Base-by-base conservation (phyloP, 768 basidiomycete species). In the Goffeauzyma gilvescens region DNA sequence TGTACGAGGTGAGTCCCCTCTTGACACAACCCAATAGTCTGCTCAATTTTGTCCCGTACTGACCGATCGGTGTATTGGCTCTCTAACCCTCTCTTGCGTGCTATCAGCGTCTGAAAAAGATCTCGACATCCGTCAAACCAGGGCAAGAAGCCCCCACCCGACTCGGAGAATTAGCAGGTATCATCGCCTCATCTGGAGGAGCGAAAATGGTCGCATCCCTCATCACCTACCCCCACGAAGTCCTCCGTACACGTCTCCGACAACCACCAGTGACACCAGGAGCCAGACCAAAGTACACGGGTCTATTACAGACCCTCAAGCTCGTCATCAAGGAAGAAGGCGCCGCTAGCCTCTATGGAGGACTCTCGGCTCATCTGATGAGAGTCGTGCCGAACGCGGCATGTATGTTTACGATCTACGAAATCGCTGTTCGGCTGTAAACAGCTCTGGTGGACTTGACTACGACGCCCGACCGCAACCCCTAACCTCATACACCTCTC, bases 151-250 rank as follows among this genome's bases (percentile, higher is more conserved):
- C 48, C 5, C 34, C 33, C 21, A 45, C 48, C 15, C 48, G 48
- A 31, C 24, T 50, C 26, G 48, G 59, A 10, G 78, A 81, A 53
- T 90, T 83, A 79, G 47, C 70, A 1, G 78, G 80, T 2, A 81
- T 87, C 75, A 67, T 93, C 3, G 81, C 76, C 0, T 87, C 86
- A 38, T 85, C 87, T 0, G 93, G 89, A 5, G 75, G 78, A 12
- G 86, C 93, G 5, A 98, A 98, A 65, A 78, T 80, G 53, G 75
- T 95, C 12, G 93, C 93, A 0, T 86, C 79, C 53, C 65, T 95
- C 27, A 83, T 96, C 54, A 96, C 93, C 1, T 98, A 98, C 68
- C 93, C 93, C 32, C 93, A 98, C 54, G 90, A 98, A 72, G 90
- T 95, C 2, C 64, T 95, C 20, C 81, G 90, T 25, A 98, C 93